phyloP scores from a whole-genome alignment of 345 rosid species.

The Brassica carinata region DNA sequence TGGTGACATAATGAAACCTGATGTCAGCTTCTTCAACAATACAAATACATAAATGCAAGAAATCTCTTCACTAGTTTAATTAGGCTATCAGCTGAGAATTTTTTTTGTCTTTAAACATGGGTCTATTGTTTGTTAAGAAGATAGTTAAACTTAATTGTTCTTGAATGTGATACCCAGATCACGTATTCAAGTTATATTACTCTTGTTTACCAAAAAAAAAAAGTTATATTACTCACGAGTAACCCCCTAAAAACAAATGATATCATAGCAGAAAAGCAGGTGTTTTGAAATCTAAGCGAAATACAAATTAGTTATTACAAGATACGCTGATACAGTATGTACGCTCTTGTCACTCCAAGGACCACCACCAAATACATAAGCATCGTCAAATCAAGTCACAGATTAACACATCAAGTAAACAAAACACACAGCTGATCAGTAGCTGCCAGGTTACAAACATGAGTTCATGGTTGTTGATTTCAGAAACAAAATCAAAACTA shows the following conservation, averaged over 20 bases:
- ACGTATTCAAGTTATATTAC: background rate
- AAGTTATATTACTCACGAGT: no score
- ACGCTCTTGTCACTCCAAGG: constrained; percentile 14
- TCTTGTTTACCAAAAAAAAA: no score
- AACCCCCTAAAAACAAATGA: no score
- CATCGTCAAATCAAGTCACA: constrained; percentile 5
- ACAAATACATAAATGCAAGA: background rate
- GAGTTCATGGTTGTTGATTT: background rate
- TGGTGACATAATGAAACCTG: constrained; percentile 20
- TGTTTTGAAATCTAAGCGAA: background rate
- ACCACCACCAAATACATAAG: constrained; percentile 23
- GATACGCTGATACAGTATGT: background rate
- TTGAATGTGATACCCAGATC: background rate
- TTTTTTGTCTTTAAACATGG: background rate
- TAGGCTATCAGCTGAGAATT: background rate
- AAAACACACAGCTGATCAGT: background rate
- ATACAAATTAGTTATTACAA: constrained; percentile 2
- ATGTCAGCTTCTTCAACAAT: constrained; percentile 11
- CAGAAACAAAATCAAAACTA: background rate
- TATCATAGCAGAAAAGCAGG: no score
- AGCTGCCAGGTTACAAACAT: background rate
- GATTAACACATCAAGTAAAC: constrained; percentile 18
- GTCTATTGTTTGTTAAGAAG: background rate
- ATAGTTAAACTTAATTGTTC: background rate
- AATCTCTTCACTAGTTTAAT: background rate